Evolutionary conservation across 2,329 filamentous ascomycete species (phyloP), one percentile per base, ranked within the genome.

Genomic region (Ceratocystis eucalypticola): DNA sequence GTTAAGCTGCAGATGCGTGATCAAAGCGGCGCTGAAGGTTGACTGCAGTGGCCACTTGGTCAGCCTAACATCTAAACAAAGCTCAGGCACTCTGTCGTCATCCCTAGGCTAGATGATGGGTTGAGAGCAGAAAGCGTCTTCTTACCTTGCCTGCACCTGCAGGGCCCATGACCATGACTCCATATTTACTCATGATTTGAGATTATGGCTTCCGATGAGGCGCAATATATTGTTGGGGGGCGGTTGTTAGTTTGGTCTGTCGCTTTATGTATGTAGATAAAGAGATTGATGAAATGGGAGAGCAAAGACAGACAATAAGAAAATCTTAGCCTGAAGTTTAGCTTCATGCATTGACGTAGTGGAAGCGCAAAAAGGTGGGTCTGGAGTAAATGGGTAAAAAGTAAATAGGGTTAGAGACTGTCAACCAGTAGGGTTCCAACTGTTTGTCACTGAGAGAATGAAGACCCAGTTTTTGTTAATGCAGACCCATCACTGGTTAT

Each of bases 91-190:
- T 17, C 20, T 66, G 17, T 48, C 41, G 57, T n/a, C 30, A 22
- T 20, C 37, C 12, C 61, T 12, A 30, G 30, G 5, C 30, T 7
- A 30, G 30, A 30, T 7, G 30, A 7, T 7, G 41, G 12, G 44
- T 7, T 41, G 45, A 22, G 25, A 45, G 20, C 55, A 46, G 65
- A 55, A 67, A 22, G 64, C 64, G 46, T 20, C 17, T 65, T 71
- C 78, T 70, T 76, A 88, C 86, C 82, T 96, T 99, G 78, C 94
- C 94, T 25, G 91, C 92, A 71, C 92, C 94, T 22, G 94, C 93
- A 68, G 93, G 94, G 75, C 94, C 94, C 88, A 97, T 96, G 69
- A 97, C 87, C 77, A 97, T 87, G 70, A 90, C 87, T 65, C 94
- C 94, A 74, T 92, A 97, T 77, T 96, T 96, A 77, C 89, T 93